phyloP scores from a whole-genome alignment of 2,329 filamentous ascomycete species.

The Epichloe gansuensis region DNA sequence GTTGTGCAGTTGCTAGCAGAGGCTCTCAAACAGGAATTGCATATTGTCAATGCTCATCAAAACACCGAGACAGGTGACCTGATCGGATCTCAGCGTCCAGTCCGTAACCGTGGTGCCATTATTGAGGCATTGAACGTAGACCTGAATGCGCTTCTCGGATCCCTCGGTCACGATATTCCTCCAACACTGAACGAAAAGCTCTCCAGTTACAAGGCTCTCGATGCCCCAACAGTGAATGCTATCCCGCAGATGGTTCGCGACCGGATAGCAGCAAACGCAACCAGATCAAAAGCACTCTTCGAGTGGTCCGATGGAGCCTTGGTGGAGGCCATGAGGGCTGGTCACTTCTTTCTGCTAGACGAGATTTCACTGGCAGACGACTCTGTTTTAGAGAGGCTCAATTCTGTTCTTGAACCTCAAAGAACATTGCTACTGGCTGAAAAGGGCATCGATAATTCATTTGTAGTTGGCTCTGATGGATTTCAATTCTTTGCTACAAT shows the following conservation, averaged over 20 bases:
- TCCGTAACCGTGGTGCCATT: constrained; percentile 70
- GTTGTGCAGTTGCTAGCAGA: constrained; percentile 87
- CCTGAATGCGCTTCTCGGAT: constrained; percentile 34
- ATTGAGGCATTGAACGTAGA: constrained; percentile 52
- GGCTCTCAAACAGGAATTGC: constrained; percentile 59
- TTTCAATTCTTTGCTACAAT: constrained; percentile 98
- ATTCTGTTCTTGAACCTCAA: constrained; percentile 86
- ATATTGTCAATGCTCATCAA: constrained; percentile 93
- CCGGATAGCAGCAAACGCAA: constrained; percentile 34
- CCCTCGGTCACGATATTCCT: constrained; percentile 26
- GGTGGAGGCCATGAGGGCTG: constrained; percentile 83
- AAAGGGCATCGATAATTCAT: constrained; percentile 76
- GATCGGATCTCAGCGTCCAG: constrained; percentile 85
- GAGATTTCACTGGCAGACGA: constrained; percentile 97
- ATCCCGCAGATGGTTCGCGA: constrained; percentile 36
- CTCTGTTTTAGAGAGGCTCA: constrained; percentile 88
- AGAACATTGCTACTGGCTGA: constrained; percentile 82
- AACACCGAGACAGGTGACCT: constrained; percentile 96
- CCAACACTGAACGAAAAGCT: constrained; percentile 43
- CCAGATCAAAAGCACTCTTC: constrained; percentile 72
- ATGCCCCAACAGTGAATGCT: constrained; percentile 32
- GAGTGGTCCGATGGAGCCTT: constrained; percentile 94
- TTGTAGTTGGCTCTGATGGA: constrained; percentile 58
- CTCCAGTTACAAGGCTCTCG: constrained; percentile 36
- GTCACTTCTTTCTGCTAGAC: constrained; percentile 84